phyloP scores from a whole-genome alignment of 306 rosid species.

The Vicia villosa region DNA sequence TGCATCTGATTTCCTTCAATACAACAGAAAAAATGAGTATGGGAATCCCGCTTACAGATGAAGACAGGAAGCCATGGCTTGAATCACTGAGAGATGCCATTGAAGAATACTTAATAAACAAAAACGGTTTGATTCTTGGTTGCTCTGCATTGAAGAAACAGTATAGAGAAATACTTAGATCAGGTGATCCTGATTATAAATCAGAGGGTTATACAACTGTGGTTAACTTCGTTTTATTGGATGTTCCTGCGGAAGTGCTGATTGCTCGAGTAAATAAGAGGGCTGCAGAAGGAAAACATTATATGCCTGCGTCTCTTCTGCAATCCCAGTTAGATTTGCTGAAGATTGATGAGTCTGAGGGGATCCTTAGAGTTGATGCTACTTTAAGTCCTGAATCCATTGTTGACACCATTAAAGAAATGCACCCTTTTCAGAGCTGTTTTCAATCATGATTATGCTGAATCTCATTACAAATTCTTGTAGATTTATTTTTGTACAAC shows the following conservation, averaged over 20 bases:
- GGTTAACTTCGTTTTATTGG: constrained; percentile 71
- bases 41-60: constrained; percentile 81
- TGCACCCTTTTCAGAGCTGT: constrained; percentile 24
- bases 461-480: background rate
- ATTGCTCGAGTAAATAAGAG: constrained; percentile 56
- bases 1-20: background rate
- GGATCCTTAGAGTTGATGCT: too few relatives aligned
- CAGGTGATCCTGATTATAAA: constrained; percentile 61
- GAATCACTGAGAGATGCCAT: constrained; percentile 52
- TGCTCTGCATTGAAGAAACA: constrained; percentile 78
- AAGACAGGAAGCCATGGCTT: constrained; percentile 97
- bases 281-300: constrained; percentile 78
- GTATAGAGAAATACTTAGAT: constrained; percentile 76
- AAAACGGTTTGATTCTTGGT: constrained; percentile 53
- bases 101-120: constrained; percentile 38
- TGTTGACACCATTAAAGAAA: constrained; percentile 37
- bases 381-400: constrained; percentile 50
- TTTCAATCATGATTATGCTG: constrained; percentile 19
- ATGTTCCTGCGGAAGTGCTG: constrained; percentile 67
- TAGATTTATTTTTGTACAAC: background rate
- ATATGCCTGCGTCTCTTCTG: constrained; percentile 80
- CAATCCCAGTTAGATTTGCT: constrained; percentile 81
- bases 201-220: constrained; percentile 42
- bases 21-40: constrained; percentile 68
- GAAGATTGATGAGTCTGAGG: too few relatives aligned